Conservation (phyloP, 2,329 filamentous ascomycete genomes). For the Hypoxylon sp. region DNA sequence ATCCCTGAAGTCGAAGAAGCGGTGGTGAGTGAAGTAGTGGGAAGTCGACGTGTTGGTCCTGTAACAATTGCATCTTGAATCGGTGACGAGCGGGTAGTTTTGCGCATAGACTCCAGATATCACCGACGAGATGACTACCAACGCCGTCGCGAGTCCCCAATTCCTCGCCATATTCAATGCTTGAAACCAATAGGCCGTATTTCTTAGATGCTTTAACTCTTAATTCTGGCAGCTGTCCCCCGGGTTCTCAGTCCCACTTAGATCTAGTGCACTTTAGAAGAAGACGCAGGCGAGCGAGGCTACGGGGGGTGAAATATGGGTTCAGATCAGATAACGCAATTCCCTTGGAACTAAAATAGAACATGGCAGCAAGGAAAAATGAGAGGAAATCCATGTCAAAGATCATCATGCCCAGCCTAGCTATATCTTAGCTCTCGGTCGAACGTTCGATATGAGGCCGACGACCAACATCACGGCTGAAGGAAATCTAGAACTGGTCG, state of each 20-base stretch:
- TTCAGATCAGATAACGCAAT: constrained; percentile 14
- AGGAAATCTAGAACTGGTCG: constrained; percentile 30
- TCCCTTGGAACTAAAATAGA: constrained; percentile 19
- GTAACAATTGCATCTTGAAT: constrained; percentile 62
- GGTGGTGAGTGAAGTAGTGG: constrained; percentile 61
- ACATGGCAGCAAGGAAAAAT: constrained; percentile 3
- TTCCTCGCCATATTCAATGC: constrained; percentile 21
- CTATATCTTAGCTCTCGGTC: constrained; percentile 17
- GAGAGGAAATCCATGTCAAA: constrained; percentile 12
- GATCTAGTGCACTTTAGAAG: background rate
- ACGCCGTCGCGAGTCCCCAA: constrained; percentile 31
- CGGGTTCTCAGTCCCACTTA: background rate
- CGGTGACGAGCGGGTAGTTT: constrained; percentile 48
- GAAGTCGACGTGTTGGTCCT: constrained; percentile 62
- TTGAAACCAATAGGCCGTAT: constrained; percentile 6
- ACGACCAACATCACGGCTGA: constrained; percentile 20
- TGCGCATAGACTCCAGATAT: constrained; percentile 37
- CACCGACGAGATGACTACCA: constrained; percentile 34
- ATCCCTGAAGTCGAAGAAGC: constrained; percentile 66
- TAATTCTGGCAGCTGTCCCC: background rate
- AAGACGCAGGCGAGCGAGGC: constrained; percentile 9
- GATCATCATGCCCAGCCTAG: constrained; percentile 14
- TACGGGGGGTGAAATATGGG: constrained; percentile 23
- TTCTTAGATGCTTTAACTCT: background rate
- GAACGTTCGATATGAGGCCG: constrained; percentile 31